Percentiles rank a stretch among this genome's conserved stretches.
Evolutionary conservation across 208 protist genomes (phyloP).

Genomic region (Trichomonas tenax): DNA sequence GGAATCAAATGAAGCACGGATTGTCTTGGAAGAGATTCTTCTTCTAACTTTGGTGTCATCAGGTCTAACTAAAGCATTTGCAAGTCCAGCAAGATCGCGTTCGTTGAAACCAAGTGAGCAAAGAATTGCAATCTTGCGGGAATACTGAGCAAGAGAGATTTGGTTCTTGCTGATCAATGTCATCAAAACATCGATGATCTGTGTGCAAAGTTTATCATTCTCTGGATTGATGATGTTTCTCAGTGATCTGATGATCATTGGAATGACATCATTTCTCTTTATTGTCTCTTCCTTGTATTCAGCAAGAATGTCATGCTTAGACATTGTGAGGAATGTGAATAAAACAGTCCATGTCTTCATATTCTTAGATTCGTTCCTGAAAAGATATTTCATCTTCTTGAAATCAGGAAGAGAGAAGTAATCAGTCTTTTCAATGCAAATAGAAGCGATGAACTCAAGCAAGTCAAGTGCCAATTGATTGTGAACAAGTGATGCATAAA

Average conservation of each 20-base stretch:
- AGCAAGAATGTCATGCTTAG: neutral
- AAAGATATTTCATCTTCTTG: neutral
- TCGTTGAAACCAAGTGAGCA: neutral
- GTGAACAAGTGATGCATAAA: neutral
- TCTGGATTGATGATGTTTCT: neutral
- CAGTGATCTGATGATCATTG: neutral
- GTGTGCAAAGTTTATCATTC: neutral
- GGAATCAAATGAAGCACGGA: neutral
- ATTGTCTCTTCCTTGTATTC: neutral
- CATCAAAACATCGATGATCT: neutral
- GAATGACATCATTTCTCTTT: neutral
- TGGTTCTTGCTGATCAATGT: neutral
- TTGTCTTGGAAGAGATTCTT: neutral
- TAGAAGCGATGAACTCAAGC: neutral
- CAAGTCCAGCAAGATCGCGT: no score
- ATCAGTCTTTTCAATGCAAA: neutral
- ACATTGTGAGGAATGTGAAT: neutral
- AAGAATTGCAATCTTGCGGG: neutral
- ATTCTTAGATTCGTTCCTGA: neutral
- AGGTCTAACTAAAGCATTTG: neutral
- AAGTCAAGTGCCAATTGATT: neutral
- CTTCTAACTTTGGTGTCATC: neutral
- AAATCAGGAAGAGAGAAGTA: neutral
- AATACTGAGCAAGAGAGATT: neutral
- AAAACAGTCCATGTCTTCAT: neutral